A percentile compares a stretch with the other conserved stretches of the same genome.
Evolutionary conservation across 306 rosid species (phyloP).

Genomic region (Hylodesmum podocarpum): DNA sequence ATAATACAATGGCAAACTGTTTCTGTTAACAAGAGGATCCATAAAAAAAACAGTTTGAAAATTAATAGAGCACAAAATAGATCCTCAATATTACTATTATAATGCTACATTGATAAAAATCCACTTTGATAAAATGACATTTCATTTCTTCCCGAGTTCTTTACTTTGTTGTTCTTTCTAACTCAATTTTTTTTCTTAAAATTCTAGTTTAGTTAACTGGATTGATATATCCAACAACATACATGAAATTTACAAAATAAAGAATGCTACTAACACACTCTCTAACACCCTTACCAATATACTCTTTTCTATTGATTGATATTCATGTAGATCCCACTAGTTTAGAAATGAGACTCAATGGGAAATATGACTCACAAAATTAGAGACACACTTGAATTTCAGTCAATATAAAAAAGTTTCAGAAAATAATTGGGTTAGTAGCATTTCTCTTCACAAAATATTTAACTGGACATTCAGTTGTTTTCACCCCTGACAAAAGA

Average conservation of each 20-base stretch:
- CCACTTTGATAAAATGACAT: not conserved
- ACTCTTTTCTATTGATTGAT: not conserved
- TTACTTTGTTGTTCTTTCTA: not conserved
- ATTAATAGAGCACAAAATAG: not conserved
- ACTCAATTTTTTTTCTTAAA: not conserved
- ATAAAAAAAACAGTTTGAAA: not conserved
- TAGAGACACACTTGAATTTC: not conserved
- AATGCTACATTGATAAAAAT: not conserved
- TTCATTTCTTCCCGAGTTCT: not conserved
- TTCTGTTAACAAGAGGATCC: not conserved
- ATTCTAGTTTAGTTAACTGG: not conserved
- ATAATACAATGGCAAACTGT: not conserved
- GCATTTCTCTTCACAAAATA: not conserved
- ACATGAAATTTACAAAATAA: not conserved
- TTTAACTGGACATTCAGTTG: not conserved
- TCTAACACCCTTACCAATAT: not conserved
- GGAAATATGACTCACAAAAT: too few relatives aligned
- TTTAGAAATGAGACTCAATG: not conserved
- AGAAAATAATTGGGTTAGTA: not conserved
- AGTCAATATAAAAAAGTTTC: not conserved
- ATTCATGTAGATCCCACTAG: not conserved
- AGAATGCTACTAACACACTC: not conserved
- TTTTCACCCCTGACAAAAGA: not conserved
- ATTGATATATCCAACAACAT: not conserved
- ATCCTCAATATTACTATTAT: not conserved